Evolutionary conservation across 1,284 basidiomycete genomes (phyloP), one percentile per base, ranked within the genome.

Genomic region (Cerrena zonata): DNA sequence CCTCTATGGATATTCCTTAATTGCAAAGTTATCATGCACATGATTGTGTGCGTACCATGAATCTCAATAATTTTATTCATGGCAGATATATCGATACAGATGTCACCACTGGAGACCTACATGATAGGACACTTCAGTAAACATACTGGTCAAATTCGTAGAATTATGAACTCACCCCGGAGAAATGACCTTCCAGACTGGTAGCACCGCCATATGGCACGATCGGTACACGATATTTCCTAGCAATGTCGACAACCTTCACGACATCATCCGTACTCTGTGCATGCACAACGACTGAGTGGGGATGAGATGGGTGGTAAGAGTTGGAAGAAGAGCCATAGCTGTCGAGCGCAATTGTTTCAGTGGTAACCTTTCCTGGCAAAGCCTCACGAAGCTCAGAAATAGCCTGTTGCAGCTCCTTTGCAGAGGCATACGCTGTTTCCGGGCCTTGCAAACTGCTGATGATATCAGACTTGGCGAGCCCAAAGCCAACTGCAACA

Each of bases 21-120:
- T n/a, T 26, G 51, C 26, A n/a, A 15, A 36, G 25, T 12, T 5
- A 10, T 13, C 18, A 47, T 47, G 30, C 37, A 7, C 12, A 11
- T 47, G 12, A n/a, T 19, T 13, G 30, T 7, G 41, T 2, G 60
- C 75, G 25, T 53, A 84, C 87, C 83, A 61, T 91, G 78, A 45
- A 93, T 82, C 48, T 77, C 74, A 15, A 94, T 58, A 51, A 97
- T 87, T 56, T 82, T 78, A 66, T 94, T 80, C 94, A 97, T 96
- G 10, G 70, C 71, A 0, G 80, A 82, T 68, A 96, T 73, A 65
- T 97, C 92, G 19, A 97, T 69, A 54, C 88, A 92, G 51, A 95
- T 91, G 4, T 89, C 84, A 11, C 89, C 89, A 4, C 65, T 65
- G 49, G 75, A 51, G 66, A 71, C 69, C 80, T 84, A 52, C n/a